A percentile compares a stretch with the other conserved stretches of the same genome.
These are phyloP conservation scores for Colletotrichum australisinense DNA, from an alignment of 2,329 filamentous ascomycete genomes.

Conservation along the genomic window DNA sequence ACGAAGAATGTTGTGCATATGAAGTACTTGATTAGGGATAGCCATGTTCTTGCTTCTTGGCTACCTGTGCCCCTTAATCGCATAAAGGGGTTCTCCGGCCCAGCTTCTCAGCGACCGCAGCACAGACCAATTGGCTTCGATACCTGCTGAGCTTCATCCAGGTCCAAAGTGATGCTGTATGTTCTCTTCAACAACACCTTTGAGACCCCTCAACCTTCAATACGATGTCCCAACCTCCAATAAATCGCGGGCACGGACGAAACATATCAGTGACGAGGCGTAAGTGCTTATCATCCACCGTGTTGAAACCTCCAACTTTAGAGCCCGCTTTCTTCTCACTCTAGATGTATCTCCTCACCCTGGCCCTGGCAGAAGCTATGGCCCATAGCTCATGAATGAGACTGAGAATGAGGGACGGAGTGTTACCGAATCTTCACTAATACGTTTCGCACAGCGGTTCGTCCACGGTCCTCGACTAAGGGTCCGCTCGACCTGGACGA, in stretches of 20 bases:
- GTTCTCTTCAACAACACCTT: slow-evolving; percentile 1
- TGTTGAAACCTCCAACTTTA: too few species aligned
- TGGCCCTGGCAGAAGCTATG: neutral
- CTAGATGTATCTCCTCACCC: neutral
- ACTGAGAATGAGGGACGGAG: neutral
- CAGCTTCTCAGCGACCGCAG: neutral
- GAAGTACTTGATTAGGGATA: neutral
- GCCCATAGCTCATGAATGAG: neutral
- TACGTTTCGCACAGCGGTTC: slow-evolving; percentile 54
- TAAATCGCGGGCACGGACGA: slow-evolving; percentile 30
- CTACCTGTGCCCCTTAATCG: neutral
- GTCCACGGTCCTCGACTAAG: slow-evolving; percentile 77
- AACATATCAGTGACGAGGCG: slow-evolving; percentile 33
- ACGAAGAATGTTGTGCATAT: neutral
- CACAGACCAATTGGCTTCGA: slow-evolving; percentile 7
- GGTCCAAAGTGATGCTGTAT: neutral
- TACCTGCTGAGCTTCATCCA: neutral
- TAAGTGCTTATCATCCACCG: neutral
- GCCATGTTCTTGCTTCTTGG: too few species aligned
- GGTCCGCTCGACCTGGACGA: slow-evolving; percentile 82
- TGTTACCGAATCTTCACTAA: neutral
- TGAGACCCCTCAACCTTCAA: neutral
- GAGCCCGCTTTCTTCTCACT: neutral
- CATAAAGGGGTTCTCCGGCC: neutral
- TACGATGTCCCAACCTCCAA: slow-evolving; percentile 23